Evolutionary conservation across 495 filamentous ascomycete genomes (phyloP), one percentile per base, ranked within the genome.

Genomic region (Chaetomium fimeti): DNA sequence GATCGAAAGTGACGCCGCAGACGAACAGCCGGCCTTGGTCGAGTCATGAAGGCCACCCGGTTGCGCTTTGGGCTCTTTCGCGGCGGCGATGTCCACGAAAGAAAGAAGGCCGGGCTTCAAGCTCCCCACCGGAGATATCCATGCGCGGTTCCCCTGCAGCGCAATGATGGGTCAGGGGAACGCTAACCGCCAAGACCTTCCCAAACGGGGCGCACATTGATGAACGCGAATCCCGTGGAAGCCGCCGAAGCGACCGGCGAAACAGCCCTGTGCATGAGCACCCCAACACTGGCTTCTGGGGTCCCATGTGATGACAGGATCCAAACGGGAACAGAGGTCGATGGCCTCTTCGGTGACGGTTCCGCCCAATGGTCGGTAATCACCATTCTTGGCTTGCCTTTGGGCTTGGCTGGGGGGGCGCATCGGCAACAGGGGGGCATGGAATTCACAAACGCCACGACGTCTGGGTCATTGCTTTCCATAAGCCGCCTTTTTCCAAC

Each of bases 161-260:
- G 24, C 43, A 43, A 5, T 12, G 53, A 18, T 24, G 48, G 55
- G 32, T 24, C 38, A 38, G 55, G 53, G 55, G 55, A 57, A 57
- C 32, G 55, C 55, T 42, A 54, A 8, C 56, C 40, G 56, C 56
- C 56, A 58, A 58, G 56, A 18, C 56, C 32, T 58, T 58, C 56
- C 56, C 13, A n/a, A 58, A 58, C 38, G 42, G 42, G 38, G 56
- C 56, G 40, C 25, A 43, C 56, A 47, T 5, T 45, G 54, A 29
- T 18, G 36, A 47, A 7, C 22, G 42, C 56, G 56, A 58, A 58
- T 28, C 38, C 56, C 27, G 56, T 58, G 56, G 56, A 58, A 58
- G 56, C 56, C 56, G 56, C 38, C 38, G 56, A 47, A 58, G 22
- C 24, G 38, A 29, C 38, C 22, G 42, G 56, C 38, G 56, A 58